These are phyloP conservation scores for Cyclocybe cylindracea DNA, from an alignment of 768 basidiomycete species.

Conservation along the genomic window DNA sequence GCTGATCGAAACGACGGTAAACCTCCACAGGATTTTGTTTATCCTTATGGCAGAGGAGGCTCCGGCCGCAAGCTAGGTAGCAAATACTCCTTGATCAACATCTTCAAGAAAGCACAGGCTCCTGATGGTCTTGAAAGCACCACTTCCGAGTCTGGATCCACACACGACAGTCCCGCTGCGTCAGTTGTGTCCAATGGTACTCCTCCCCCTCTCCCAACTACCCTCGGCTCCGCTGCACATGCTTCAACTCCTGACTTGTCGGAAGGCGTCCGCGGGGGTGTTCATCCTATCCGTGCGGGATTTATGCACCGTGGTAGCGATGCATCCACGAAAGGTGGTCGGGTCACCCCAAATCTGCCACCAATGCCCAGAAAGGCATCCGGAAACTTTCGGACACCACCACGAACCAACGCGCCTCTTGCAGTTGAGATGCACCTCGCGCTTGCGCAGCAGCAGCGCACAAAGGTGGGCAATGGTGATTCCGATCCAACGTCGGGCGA, in stretches of 20 bases:
- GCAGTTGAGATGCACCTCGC: slow-evolving; percentile 52
- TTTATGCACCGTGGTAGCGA: slow-evolving; percentile 34
- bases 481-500: slow-evolving; percentile 8
- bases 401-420: slow-evolving; percentile 29
- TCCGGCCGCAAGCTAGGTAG: slow-evolving; percentile 52
- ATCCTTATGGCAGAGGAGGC: slow-evolving; percentile 35
- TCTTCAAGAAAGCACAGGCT: slow-evolving; percentile 65
- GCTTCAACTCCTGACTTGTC: slow-evolving; percentile 18
- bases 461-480: slow-evolving; percentile 8
- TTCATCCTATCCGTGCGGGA: slow-evolving; percentile 19
- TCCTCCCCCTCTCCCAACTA: slow-evolving; percentile 23
- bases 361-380: slow-evolving; percentile 18
- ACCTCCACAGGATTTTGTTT: slow-evolving; percentile 16
- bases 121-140: slow-evolving; percentile 28
- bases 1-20: slow-evolving; percentile 45
- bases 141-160: slow-evolving; percentile 12
- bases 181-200: slow-evolving; percentile 25
- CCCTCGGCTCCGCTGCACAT: slow-evolving; percentile 20
- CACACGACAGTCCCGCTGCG: slow-evolving; percentile 3
- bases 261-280: not conserved
- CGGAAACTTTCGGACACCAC: slow-evolving; percentile 25
- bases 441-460: slow-evolving; percentile 32
- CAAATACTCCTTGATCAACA: slow-evolving; percentile 73
- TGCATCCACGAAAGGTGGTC: slow-evolving; percentile 25
- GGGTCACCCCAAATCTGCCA: slow-evolving; percentile 9